Evolutionary conservation across 192 early-diverging fungal genomes (phyloP), one percentile per base, ranked within the genome.

Genomic region (Cladochytrium replicatum): DNA sequence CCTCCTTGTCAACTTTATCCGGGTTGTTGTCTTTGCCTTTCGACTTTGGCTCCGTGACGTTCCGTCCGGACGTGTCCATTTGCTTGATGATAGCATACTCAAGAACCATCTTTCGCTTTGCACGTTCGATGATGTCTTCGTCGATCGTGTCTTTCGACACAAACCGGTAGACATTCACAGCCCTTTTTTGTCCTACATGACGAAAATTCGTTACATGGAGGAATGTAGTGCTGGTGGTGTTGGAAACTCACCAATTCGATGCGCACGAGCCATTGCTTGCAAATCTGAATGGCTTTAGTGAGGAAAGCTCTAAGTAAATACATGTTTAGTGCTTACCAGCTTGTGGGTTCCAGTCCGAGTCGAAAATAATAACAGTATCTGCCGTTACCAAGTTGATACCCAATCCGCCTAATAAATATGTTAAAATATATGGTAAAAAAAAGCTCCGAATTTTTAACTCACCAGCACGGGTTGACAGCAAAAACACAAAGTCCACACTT

Each of bases 91-190:
- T 91, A 58, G 44, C 24, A 30, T 97, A 97, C 66, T 99, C 97
- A 4, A 99, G 72, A 21, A 99, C 93, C 94, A 96, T 97, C 66
- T 99, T 99, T 56, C 89, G 77, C 58, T 99, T 99, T 25, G 97
- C 97, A 6, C 97, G 83, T 61, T 99, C 97, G 29, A 97, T 77
- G 50, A 99, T 91, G 39, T 95, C 88, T 66, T 99, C 97, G 60
- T 99, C 97, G 53, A 98, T 93, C 0, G 92, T 93, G 51, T 86
- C 93, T 55, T 95, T 91, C 25, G 93, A 87, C 8, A 99, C 85
- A 61, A 99, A 90, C 24, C 97, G 81, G 62, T 97, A 99, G 4
- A 99, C 93, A 39, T 93, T 89, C 9, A 99, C 97, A 17, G 82
- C 74, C 50, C 92, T 95, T 59, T 87, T 99, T 60, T 99, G 97